Evolutionary conservation across 2,329 filamentous ascomycete species (phyloP), one percentile per base, ranked within the genome.

Genomic region (Scopulariopsis brevicaulis): DNA sequence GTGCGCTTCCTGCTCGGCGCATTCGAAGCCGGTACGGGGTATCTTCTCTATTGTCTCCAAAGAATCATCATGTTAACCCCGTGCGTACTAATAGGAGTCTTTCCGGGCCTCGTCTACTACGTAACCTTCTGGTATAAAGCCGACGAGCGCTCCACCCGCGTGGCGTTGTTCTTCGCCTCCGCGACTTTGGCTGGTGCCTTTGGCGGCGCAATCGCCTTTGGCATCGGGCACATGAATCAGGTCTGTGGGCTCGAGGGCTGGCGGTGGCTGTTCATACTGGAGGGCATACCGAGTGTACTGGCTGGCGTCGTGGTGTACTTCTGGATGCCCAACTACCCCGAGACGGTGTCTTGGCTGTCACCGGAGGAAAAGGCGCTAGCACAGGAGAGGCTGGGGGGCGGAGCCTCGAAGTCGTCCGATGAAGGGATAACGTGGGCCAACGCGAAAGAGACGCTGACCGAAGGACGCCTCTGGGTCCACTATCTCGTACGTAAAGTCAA

Each of bases 111-210:
- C 62, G 80, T 83, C 0, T 73, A 83, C 68, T 89, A 89, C 63
- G 73, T 91, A 54, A 90, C 87, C 0, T 82, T 89, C 61, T 90
- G 88, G 78, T 91, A 91, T 68, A 83, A 79, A 51, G 81, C 82
- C 63, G 78, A 82, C 20, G 87, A 91, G 69, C 78, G 88, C 3
- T 86, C 85, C 24, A 71, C 89, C n/a, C 79, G 70, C 4, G 83
- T 90, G 2, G 85, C 85, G 2, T 84, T 88, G 60, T 80, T 91
- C 1, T 84, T 90, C 59, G 81, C 84, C n/a, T 82, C 77, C 18
- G 83, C 86, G 1, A 87, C 87, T 0, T 74, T 90, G 1, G 85
- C 86, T 0, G 87, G 87, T 6, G 87, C 87, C 18, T 89, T 84
- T 62, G 86, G 87, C 10, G 87, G 88, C 2, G 77, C 89, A 1